Evolutionary conservation across 1,284 basidiomycete species (phyloP).

Genomic region (Athelia sp.): DNA sequence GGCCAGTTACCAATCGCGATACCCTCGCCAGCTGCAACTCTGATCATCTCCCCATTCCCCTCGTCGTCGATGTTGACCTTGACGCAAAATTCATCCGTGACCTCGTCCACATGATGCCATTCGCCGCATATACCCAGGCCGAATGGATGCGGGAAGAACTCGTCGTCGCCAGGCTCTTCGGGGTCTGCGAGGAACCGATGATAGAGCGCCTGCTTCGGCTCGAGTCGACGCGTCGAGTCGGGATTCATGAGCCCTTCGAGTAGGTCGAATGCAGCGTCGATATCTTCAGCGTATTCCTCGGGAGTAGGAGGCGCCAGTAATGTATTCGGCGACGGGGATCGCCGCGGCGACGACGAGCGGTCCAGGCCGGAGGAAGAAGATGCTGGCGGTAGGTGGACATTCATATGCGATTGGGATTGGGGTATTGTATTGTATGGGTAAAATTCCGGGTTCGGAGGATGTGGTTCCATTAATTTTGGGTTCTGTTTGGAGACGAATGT

Average conservation of each 20-base stretch:
- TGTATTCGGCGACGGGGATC: conserved; percentile 23
- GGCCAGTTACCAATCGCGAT: conserved; percentile 63
- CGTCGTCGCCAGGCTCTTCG: conserved; percentile 55
- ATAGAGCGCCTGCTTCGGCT: conserved; percentile 69
- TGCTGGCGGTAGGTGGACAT: conserved; percentile 24
- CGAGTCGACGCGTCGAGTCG: conserved; percentile 71
- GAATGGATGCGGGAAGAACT: conserved; percentile 60
- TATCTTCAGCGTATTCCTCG: conserved; percentile 44
- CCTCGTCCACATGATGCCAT: conserved; percentile 52
- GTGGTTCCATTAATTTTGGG: conserved; percentile 61
- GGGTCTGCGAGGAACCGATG: conserved; percentile 56
- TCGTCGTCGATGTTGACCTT: conserved; percentile 26
- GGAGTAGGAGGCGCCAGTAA: conserved; percentile 21
- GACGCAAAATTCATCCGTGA: conserved; percentile 51
- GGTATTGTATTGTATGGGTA: conserved; percentile 40
- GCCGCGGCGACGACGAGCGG: conserved; percentile 18
- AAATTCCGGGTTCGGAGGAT: conserved; percentile 42
- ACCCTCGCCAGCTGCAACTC: conserved; percentile 58
- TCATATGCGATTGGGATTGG: conserved; percentile 10
- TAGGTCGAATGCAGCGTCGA: conserved; percentile 71
- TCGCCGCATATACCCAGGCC: conserved; percentile 59
- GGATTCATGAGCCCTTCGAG: conserved; percentile 69
- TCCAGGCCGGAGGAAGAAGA: conserved; percentile 25
- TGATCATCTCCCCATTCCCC: conserved; percentile 29
- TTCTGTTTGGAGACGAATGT: conserved; percentile 77